Conservation (phyloP, 2,329 filamentous ascomycete species). For the Ceratocystiopsis sp. region DNA sequence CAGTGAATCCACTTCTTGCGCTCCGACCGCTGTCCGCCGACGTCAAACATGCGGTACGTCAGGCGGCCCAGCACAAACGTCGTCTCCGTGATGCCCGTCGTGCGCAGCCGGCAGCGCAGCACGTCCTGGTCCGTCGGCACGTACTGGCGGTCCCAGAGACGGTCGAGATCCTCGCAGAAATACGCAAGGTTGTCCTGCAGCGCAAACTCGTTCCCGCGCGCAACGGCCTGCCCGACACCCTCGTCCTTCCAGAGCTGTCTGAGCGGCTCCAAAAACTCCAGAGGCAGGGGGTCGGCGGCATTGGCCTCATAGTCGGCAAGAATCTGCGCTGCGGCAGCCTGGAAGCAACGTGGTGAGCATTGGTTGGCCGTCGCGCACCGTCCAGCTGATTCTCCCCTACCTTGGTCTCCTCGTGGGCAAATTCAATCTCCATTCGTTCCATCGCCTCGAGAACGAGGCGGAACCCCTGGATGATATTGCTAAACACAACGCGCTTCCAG, state of each 20-base stretch:
- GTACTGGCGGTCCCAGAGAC: slow-evolving; percentile 60
- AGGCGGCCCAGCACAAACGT: slow-evolving; percentile 82
- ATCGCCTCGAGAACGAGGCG: slow-evolving; percentile 83
- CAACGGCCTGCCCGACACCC: slow-evolving; percentile 74
- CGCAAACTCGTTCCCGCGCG: slow-evolving; percentile 90
- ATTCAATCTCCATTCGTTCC: slow-evolving; percentile 65
- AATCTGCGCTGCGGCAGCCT: no score
- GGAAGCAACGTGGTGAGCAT: no score
- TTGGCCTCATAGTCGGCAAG: slow-evolving; percentile 68
- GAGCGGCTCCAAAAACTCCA: slow-evolving; percentile 64
- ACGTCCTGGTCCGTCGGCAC: slow-evolving; percentile 90
- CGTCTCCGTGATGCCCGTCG: slow-evolving; percentile 91
- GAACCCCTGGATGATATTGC: slow-evolving; percentile 84
- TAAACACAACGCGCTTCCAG: slow-evolving; percentile 91
- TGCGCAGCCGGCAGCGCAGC: slow-evolving; percentile 73
- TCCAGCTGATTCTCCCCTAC: slow-evolving; percentile 57
- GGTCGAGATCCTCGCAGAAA: slow-evolving; percentile 67
- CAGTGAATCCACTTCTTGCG: slow-evolving; percentile 97
- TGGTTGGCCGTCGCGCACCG: no score
- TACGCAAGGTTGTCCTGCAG: slow-evolving; percentile 91
- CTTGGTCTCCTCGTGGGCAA: slow-evolving; percentile 67
- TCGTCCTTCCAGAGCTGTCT: slow-evolving; percentile 68
- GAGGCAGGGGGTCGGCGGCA: slow-evolving; percentile 63
- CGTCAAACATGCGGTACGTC: slow-evolving; percentile 94
- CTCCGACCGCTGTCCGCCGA: slow-evolving; percentile 80